Evolutionary conservation across 805 yeast species (phyloP).

Genomic region (Candida odintsovae): DNA sequence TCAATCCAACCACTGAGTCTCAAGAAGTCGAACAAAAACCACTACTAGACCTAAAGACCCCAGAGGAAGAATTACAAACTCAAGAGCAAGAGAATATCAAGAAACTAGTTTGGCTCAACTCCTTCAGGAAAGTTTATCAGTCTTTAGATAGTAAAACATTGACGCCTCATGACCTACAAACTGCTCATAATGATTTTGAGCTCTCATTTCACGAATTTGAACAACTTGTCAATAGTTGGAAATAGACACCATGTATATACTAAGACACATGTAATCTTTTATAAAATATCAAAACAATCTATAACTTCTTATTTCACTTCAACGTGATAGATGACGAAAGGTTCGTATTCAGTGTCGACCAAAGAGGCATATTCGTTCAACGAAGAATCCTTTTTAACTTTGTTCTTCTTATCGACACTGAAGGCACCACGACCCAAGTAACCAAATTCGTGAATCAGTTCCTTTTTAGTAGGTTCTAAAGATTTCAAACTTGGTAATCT

Average conservation of each 20-base stretch:
- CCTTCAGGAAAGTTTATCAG: neutral
- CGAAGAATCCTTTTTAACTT: slow-evolving; percentile 53
- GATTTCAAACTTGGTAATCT: slow-evolving; percentile 39
- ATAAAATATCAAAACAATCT: neutral
- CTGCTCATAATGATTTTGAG: neutral
- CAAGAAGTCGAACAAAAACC: neutral
- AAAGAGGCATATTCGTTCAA: slow-evolving; percentile 85
- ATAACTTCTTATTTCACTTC: slow-evolving; percentile 27
- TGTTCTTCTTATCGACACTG: slow-evolving; percentile 59
- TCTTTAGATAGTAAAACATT: neutral
- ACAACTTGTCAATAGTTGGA: neutral
- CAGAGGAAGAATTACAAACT: neutral
- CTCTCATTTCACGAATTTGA: neutral
- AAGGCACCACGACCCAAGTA: slow-evolving; percentile 91
- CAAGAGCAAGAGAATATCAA: neutral
- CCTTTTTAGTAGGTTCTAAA: slow-evolving; percentile 55
- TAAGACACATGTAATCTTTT: neutral
- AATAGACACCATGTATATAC: neutral
- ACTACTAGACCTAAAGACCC: neutral
- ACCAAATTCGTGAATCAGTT: slow-evolving; percentile 71
- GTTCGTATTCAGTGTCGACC: slow-evolving; percentile 94
- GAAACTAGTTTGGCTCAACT: neutral
- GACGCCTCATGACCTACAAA: neutral
- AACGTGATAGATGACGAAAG: slow-evolving; percentile 79
- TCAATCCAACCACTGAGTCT: neutral